Conservation (phyloP, 2,329 filamentous ascomycete genomes). For the Helicocarpus griseus region DNA sequence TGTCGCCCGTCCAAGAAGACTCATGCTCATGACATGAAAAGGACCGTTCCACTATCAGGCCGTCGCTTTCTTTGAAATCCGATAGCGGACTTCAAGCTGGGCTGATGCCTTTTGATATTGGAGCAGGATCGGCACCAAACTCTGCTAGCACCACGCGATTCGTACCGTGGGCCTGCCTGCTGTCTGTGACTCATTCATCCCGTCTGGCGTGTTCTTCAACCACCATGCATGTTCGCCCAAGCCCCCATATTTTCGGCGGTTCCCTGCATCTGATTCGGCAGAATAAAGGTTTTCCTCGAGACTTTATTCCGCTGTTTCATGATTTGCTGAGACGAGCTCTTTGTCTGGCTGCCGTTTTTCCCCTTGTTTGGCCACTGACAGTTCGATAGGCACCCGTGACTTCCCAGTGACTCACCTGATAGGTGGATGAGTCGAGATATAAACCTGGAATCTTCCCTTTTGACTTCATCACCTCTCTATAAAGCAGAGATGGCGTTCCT, state of each 20-base stretch:
- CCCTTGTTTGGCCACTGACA: background rate
- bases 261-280: background rate
- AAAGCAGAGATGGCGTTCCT: background rate
- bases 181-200: slow-evolving; percentile 1
- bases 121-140: background rate
- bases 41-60: background rate
- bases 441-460: background rate
- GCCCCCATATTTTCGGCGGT: background rate
- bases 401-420: slow-evolving; percentile 3
- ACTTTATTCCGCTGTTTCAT: background rate
- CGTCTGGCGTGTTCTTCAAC: background rate
- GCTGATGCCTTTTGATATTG: background rate
- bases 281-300: background rate
- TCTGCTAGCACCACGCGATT: slow-evolving; percentile 1
- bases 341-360: background rate
- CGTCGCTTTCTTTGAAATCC: background rate
- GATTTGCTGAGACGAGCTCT: background rate
- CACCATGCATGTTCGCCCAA: slow-evolving; percentile 5
- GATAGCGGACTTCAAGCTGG: background rate
- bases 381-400: background rate
- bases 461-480: background rate
- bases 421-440: slow-evolving; percentile 1
- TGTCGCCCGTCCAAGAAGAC: background rate
- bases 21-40: no score
- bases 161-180: background rate